Base-by-base conservation (phyloP, 495 filamentous ascomycete genomes). In the Aspergillus sclerotioniger region DNA sequence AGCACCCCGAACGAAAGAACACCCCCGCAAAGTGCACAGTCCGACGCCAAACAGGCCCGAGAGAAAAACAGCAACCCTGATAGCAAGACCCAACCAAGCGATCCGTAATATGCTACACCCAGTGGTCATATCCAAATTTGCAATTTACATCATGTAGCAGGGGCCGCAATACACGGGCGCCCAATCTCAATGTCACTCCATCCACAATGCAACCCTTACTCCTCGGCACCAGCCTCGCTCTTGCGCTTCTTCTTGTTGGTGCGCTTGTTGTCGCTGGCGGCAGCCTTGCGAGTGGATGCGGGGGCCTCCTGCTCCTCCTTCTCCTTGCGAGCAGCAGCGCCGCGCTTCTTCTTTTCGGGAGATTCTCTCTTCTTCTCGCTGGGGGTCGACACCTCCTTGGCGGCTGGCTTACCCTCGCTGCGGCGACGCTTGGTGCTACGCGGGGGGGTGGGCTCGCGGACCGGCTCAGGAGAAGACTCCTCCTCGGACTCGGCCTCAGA, bases 241-340 rank as follows among this genome's bases (percentile, higher is more conserved):
- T 87, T 88, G 68, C 86, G 84, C 83, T 89, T 90, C 81, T 86
- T 87, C 58, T 74, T 74, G 9, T 25, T 39, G 56, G 65, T 76
- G 64, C 76, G 75, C 82, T 83, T 84, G 51, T 62, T 63, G 54
- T 85, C 79, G 4, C 61, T 56, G 15, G 73, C 73, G 17, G 76
- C 67, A 9, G 79, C 51, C 78, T 88, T 88, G 71, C 77, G 82
- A 16, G 75, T 72, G 51, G 75, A 78, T 28, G 72, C 69, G n/a
- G 73, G 67, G 49, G 67, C 59, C 3, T 72, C 75, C 12, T 79
- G 74, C 41, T 82, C 77, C 62, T 74, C 64, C 44, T 75, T 71
- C 59, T 80, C 76, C 62, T 78, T 77, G 68, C 73, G 70, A 4
- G 63, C 58, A 17, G 70, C 55, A 37, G 72, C 62, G 63, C 68